Conservation (phyloP, 1,139 yeast genomes). For the Scheffersomyces insectosa region DNA sequence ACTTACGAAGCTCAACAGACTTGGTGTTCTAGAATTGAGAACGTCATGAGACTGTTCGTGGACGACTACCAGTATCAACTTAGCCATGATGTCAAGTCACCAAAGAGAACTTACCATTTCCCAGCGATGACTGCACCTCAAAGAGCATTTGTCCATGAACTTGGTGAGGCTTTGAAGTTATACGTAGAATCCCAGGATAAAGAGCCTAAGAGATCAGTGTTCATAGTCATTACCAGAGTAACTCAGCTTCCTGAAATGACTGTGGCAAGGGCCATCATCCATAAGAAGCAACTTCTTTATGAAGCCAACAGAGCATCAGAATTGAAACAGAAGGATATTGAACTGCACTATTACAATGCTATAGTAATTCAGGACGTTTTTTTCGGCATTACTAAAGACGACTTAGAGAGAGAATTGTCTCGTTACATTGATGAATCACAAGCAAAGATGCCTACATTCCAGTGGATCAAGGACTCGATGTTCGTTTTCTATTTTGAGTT, state of each 20-base stretch:
- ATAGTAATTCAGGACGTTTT: conserved; percentile 54
- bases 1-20: conserved; percentile 50
- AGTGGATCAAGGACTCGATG: conserved; percentile 43
- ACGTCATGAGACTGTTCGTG: conserved; percentile 50
- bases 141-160: conserved; percentile 67
- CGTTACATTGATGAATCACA: conserved; percentile 20
- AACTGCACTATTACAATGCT: conserved; percentile 46
- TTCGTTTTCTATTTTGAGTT: conserved; percentile 43
- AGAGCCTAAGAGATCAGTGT: conserved; percentile 77
- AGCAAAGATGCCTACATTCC: conserved; percentile 25
- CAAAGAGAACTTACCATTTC: conserved; percentile 50
- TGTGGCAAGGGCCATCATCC: conserved; percentile 26
- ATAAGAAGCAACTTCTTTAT: conserved; percentile 31
- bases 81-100: conserved; percentile 16
- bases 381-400: conserved; percentile 52
- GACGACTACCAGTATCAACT: conserved; percentile 23
- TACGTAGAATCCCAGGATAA: conserved; percentile 77
- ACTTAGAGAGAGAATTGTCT: conserved; percentile 36
- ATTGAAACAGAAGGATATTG: conserved; percentile 21
- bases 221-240: conserved; percentile 47
- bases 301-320: conserved; percentile 25
- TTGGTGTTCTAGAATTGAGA: conserved; percentile 71
- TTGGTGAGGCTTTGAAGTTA: conserved; percentile 60
- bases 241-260: conserved; percentile 31
- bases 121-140: conserved; percentile 73